phyloP scores from a whole-genome alignment of 495 filamentous ascomycete species.

The Neurospora africana region DNA sequence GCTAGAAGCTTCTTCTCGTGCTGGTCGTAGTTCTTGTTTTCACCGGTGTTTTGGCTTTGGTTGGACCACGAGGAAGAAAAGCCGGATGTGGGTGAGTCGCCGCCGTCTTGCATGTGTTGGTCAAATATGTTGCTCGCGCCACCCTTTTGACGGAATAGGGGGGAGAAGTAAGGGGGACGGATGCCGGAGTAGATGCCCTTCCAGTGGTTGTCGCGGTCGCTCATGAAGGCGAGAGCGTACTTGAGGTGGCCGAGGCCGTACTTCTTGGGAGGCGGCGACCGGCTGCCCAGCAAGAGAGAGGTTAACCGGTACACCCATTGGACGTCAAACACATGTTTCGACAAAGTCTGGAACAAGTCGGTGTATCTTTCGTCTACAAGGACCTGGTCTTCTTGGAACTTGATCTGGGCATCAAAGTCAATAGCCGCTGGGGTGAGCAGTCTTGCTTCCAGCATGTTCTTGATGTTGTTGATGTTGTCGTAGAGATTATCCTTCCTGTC shows the following conservation, averaged over 20 bases:
- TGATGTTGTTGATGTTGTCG: slow-evolving; percentile 33
- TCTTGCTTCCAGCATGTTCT: slow-evolving; percentile 25
- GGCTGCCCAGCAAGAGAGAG: slow-evolving; percentile 17
- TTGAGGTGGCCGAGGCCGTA: slow-evolving; percentile 7
- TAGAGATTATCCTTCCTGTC: slow-evolving; percentile 21
- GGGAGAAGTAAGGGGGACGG: slow-evolving; percentile 22
- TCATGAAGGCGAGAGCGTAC: slow-evolving; percentile 15
- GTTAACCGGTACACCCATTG: slow-evolving; percentile 25
- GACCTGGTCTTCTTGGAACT: slow-evolving; percentile 1
- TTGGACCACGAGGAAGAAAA: neutral
- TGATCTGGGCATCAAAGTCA: slow-evolving; percentile 9
- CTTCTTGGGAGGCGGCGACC: slow-evolving; percentile 3
- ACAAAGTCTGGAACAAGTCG: slow-evolving; percentile 1
- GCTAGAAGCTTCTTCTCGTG: slow-evolving; percentile 76
- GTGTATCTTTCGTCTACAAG: slow-evolving; percentile 5
- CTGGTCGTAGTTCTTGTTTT: slow-evolving; percentile 25
- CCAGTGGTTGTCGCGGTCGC: slow-evolving; percentile 17
- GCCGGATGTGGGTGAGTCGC: neutral
- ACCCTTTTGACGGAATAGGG: slow-evolving; percentile 5
- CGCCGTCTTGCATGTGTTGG: neutral
- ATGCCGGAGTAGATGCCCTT: slow-evolving; percentile 6
- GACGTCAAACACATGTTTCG: slow-evolving; percentile 16
- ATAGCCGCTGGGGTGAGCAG: slow-evolving; percentile 9
- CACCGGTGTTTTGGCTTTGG: neutral
- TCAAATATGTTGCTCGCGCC: neutral